Base-by-base conservation (phyloP, 1,284 basidiomycete genomes). In the Irpex sp. region DNA sequence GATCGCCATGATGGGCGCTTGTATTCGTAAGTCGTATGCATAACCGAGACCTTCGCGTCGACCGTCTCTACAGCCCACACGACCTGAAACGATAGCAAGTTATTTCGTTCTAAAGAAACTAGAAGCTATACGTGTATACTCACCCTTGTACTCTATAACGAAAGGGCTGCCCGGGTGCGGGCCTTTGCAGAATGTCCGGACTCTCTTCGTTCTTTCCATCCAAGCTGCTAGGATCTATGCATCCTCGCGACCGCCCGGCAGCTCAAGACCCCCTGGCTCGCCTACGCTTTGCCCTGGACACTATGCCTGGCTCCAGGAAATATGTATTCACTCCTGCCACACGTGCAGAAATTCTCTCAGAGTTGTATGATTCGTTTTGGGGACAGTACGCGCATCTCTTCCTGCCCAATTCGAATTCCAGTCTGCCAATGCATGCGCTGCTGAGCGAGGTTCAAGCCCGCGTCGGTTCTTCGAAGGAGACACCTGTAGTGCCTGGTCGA, bases 351-450 rank as follows among this genome's bases (percentile, higher is more conserved):
- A 88, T 93, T 31, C 80, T 93, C n/a, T 82, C 84, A 21, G 90
- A 90, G 69, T 81, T 94, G 0, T 93, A 93, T 71, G 83, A 85
- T 62, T 83, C 91, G 4, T 90, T 94, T 77, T 91, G 91, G 87
- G 91, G 91, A 1, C 79, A 81, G 1, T 86, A 92, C 67, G 79
- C 85, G 1, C 81, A 87, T 65, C 77, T 88, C 56, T 93, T 93
- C 74, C 78, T 92, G 4, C 86, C 88, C 0, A 81, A 81, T 59
- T 83, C 85, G 13, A 84, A 84, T 67, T 78, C 82, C 1, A 84
- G 83, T 67, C 77, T 91, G 11, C 85, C 88, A 2, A 73, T 84
- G 66, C 83, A 88, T 66, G 76, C 80, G 40, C 82, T 85, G 4
- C 79, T 93, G 17, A 85, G 85, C 67, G 87, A 91, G 60, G 83